Conservation (phyloP, 257 asterid genomes). For the Cruciata laevipes region DNA sequence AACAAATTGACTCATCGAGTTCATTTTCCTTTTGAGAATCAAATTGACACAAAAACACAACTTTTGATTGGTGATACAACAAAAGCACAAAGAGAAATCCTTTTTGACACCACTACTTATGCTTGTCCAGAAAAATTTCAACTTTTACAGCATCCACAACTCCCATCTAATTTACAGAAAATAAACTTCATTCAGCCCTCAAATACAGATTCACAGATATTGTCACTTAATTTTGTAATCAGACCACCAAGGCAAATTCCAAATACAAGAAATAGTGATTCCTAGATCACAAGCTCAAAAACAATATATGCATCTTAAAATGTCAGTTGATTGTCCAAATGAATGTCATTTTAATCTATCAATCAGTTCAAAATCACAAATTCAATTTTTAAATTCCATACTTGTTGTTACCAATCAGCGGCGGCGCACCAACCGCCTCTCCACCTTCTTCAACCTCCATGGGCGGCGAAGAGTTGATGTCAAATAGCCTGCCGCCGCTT, state of each 20-base stretch:
- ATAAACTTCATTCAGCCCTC: background rate
- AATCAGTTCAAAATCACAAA: background rate
- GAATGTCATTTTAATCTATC: background rate
- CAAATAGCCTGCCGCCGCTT: slow-evolving; percentile 36
- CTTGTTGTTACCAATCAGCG: slow-evolving; percentile 33
- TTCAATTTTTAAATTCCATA: slow-evolving; percentile 29
- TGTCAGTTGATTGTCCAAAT: background rate
- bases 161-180: background rate
- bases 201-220: background rate
- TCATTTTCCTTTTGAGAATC: background rate
- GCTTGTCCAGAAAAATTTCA: background rate
- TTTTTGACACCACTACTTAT: background rate
- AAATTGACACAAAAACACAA: background rate
- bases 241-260: background rate
- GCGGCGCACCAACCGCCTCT: slow-evolving; percentile 17
- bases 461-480: slow-evolving; percentile 65
- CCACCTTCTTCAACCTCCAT: slow-evolving; percentile 44
- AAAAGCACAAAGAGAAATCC: background rate
- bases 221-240: background rate
- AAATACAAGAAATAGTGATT: background rate
- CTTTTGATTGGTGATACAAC: too few species aligned
- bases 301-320: too few species aligned
- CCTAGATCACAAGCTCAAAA: background rate
- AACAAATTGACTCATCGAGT: background rate
- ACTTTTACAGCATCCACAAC: background rate